Evolutionary conservation across 306 rosid genomes (phyloP), one percentile per base, ranked within the genome.

Genomic region (Cicer yamashitae): DNA sequence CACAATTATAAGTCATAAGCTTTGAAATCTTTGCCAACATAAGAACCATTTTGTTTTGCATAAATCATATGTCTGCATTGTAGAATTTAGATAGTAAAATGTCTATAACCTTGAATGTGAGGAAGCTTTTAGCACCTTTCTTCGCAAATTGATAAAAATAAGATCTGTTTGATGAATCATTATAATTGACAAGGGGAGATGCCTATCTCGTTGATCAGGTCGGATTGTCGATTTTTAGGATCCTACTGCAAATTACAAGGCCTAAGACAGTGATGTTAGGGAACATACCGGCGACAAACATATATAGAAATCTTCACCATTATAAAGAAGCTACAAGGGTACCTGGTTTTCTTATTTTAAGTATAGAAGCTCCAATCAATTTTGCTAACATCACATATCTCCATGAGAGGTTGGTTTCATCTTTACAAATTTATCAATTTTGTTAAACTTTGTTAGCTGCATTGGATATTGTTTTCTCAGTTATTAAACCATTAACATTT

Each of bases 291-390:
- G 90, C 87, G 22, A 88, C 99, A 56, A 86, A 79, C 46, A 85
- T 89, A 61, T 94, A 82, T 34, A 62, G 97, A 65, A 79, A 92
- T 82, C 64, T 89, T 57, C 89, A 90, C 74, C 99, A 94, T 61
- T 94, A 94, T 60, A 81, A 86, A 79, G 91, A 90, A 44, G 91
- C 99, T 60, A 58, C 54, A 70, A 82, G 62, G 45, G 67, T 85
- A 43, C 92, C 94, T 57, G 97, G 97, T 52, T 90, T 90, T 82
- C 92, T 94, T 69, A 85, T 94, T 74, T 56, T 94, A 80, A 80
- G 96, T 76, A 88, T 94, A 38, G 96, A 91, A 76, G 91, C 99
- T 83, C 89, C 97, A 22, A 88, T 94, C 87, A 94, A 89, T 77
- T 94, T 94, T 79, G 93, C 97, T 3, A 94, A 94, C 81, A 81